Percentiles rank a stretch among this genome's conserved stretches.
These are phyloP conservation scores for Boletus barrowsii DNA, from an alignment of 768 basidiomycete genomes.

Conservation along the genomic window DNA sequence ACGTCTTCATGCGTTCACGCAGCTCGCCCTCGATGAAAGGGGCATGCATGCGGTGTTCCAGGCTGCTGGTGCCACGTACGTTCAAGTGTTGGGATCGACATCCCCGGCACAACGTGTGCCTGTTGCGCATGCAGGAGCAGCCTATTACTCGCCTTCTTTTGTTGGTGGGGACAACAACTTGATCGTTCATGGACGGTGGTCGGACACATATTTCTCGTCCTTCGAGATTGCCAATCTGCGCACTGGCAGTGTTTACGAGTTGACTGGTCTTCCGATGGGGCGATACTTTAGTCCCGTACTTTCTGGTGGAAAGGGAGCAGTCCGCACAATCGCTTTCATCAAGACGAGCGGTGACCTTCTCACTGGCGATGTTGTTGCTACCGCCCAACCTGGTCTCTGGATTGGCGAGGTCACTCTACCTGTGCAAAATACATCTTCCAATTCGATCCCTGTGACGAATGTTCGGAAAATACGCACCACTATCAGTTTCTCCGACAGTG, in stretches of 20 bases:
- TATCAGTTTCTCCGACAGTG: constrained; percentile 39
- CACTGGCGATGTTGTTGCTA: constrained; percentile 64
- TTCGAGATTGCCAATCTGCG: constrained; percentile 62
- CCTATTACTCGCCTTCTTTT: constrained; percentile 71
- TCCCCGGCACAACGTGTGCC: constrained; percentile 42
- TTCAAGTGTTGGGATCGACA: constrained; percentile 23
- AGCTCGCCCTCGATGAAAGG: constrained; percentile 52
- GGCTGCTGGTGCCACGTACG: constrained; percentile 50
- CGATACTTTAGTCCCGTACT: constrained; percentile 62
- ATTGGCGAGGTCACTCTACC: constrained; percentile 58
- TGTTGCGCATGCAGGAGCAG: constrained; percentile 41
- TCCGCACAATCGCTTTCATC: constrained; percentile 57
- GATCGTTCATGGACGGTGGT: constrained; percentile 68
- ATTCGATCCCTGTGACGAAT: constrained; percentile 42
- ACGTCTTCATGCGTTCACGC: constrained; percentile 59
- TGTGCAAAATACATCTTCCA: constrained; percentile 15
- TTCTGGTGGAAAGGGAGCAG: constrained; percentile 39
- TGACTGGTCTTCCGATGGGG: constrained; percentile 59
- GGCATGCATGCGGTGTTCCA: constrained; percentile 60
- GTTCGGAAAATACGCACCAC: constrained; percentile 51
- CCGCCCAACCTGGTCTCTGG: constrained; percentile 61
- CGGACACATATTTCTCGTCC: constrained; percentile 55
- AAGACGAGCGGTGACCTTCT: constrained; percentile 58
- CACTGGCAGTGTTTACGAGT: constrained; percentile 42
- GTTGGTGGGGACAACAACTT: constrained; percentile 38